A percentile compares a stretch with the other conserved stretches of the same genome.
Evolutionary conservation across 495 filamentous ascomycete species (phyloP).

Genomic region (Diplogelasinospora grovesii): DNA sequence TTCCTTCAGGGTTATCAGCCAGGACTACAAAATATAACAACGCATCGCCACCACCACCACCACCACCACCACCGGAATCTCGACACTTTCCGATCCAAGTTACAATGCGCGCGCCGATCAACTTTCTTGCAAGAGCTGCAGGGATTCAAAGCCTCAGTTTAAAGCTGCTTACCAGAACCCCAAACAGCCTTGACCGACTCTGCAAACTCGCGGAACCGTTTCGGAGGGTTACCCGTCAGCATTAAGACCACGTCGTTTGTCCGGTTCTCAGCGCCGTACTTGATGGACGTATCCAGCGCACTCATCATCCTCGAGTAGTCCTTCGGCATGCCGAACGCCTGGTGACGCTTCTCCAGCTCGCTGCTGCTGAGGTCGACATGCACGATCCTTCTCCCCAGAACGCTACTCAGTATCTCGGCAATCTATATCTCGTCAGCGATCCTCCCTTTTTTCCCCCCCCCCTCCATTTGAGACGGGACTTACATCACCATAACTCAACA

Average conservation of each 20-base stretch:
- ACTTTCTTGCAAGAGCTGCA: no score
- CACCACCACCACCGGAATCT: no score
- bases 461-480: no score
- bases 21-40: no score
- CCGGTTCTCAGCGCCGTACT: slow-evolving; percentile 32
- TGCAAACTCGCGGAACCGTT: slow-evolving; percentile 28
- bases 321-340: slow-evolving; percentile 24
- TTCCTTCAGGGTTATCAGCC: no score
- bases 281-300: slow-evolving; percentile 29
- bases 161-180: slow-evolving; percentile 8
- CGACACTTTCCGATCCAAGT: no score
- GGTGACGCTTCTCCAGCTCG: slow-evolving; percentile 20
- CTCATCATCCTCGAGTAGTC: slow-evolving; percentile 29
- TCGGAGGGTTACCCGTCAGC: slow-evolving; percentile 30
- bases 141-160: no score
- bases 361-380: slow-evolving; percentile 35
- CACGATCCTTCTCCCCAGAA: slow-evolving; percentile 33
- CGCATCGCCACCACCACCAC: no score
- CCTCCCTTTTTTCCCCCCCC: no score
- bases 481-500: slow-evolving; percentile 42
- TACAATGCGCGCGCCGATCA: no score
- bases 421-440: no score
- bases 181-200: slow-evolving; percentile 27
- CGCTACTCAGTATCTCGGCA: slow-evolving; percentile 32
- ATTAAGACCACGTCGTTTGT: slow-evolving; percentile 32